A percentile compares a stretch with the other conserved stretches of the same genome.
phyloP scores from a whole-genome alignment of 257 asterid genomes.

The Pogostemon cablin region DNA sequence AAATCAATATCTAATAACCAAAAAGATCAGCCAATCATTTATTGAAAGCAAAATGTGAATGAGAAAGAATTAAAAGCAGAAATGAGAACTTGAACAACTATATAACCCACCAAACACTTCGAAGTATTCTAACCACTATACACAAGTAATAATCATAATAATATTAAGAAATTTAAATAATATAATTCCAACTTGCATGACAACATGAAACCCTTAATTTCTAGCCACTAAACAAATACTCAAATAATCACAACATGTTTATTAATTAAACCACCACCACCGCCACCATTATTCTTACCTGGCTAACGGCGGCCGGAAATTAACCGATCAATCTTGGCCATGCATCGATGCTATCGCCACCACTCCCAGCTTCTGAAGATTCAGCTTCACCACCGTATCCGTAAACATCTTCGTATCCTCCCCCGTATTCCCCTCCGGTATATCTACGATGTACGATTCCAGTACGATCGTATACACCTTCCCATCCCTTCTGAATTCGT shows the following conservation, averaged over 20 bases:
- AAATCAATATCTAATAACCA: neutral
- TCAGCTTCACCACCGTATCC: constrained; percentile 81
- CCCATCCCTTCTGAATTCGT: constrained; percentile 49
- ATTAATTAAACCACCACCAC: constrained; percentile 1
- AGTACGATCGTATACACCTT: constrained; percentile 57
- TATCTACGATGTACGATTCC: constrained; percentile 85
- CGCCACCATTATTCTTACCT: constrained; percentile 33
- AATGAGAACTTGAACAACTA: neutral
- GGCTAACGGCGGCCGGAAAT: neutral
- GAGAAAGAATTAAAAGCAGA: constrained; percentile 18
- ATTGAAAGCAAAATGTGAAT: constrained; percentile 29
- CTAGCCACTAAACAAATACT: constrained; percentile 32
- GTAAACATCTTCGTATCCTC: constrained; percentile 89
- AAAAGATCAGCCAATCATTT: constrained; percentile 28
- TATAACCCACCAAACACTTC: constrained; percentile 33
- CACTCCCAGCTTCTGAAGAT: constrained; percentile 76
- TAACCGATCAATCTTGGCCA: constrained; percentile 39
- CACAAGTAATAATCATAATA: neutral
- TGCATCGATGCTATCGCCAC: constrained; percentile 67
- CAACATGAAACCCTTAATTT: constrained; percentile 25
- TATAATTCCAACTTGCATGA: constrained; percentile 38
- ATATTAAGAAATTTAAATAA: neutral
- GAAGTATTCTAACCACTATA: constrained; percentile 32
- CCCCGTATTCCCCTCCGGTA: constrained; percentile 85
- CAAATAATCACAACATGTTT: neutral